Evolutionary conservation across 352 stramenopile species (phyloP).

Genomic region (Phytophthora cactorum): DNA sequence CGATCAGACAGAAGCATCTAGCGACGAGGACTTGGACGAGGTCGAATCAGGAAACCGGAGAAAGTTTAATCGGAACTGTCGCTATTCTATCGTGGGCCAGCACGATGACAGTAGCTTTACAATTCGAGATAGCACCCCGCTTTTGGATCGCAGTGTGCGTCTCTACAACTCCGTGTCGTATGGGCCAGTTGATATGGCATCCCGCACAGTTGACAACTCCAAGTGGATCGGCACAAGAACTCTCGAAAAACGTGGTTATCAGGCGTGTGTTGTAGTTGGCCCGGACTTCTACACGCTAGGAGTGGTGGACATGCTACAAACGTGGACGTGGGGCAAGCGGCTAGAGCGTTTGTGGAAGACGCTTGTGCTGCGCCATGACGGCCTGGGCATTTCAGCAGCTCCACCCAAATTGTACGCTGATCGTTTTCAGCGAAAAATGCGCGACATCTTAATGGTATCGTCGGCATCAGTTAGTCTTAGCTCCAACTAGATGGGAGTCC

Average conservation of each 20-base stretch:
- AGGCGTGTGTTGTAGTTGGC: conserved; percentile 76
- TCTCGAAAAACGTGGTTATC: conserved; percentile 71
- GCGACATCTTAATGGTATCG: conserved; percentile 84
- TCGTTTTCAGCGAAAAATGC: conserved; percentile 87
- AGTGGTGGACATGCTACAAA: conserved; percentile 92
- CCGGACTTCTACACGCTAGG: conserved; percentile 90
- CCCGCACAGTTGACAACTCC: conserved; percentile 33
- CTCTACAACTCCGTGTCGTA: conserved; percentile 65
- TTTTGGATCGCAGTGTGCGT: conserved; percentile 38
- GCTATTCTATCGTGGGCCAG: conserved; percentile 70
- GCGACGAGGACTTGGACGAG: conserved; percentile 61
- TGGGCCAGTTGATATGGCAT: conserved; percentile 27
- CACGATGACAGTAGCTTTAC: conserved; percentile 45
- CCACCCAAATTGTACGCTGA: conserved; percentile 75
- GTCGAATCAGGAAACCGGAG: conserved; percentile 58
- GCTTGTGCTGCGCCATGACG: conserved; percentile 68
- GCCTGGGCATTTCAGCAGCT: conserved; percentile 79
- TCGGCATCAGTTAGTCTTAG: conserved; percentile 58
- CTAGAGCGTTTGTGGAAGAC: conserved; percentile 89
- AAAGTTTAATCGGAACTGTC: conserved; percentile 71
- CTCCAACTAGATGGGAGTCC: conserved; percentile 22
- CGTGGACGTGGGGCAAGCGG: conserved; percentile 85
- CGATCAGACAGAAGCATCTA: conserved; percentile 46
- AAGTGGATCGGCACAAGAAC: conserved; percentile 67
- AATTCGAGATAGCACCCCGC: conserved; percentile 50